phyloP scores from a whole-genome alignment of 768 basidiomycete species.

The Boletus eberwhitei region DNA sequence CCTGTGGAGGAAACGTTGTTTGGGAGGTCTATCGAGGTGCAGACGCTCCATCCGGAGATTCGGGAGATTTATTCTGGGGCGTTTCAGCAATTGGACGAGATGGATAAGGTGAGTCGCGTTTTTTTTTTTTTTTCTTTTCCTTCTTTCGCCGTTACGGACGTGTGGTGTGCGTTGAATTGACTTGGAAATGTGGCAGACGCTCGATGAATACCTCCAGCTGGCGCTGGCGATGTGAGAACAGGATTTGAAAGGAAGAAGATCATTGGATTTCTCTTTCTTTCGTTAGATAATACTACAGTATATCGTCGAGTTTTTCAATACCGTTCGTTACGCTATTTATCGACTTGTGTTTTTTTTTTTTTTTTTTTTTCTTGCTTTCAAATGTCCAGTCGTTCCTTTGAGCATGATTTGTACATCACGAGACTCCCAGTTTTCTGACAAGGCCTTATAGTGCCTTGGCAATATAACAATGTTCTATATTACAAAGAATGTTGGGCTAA shows the following conservation, averaged over 20 bases:
- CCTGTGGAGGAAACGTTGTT: conserved; percentile 75
- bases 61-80: conserved; percentile 67
- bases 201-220: conserved; percentile 31
- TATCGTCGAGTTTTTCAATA: not conserved
- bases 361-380: not conserved
- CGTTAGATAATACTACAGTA: too few relatives aligned
- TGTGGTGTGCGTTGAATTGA: not conserved
- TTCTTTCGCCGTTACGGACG: too few relatives aligned
- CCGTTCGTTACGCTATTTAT: conserved; percentile 15
- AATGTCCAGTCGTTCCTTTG: not conserved
- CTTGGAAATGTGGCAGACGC: conserved; percentile 11
- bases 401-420: too few relatives aligned
- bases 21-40: conserved; percentile 58
- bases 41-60: conserved; percentile 65
- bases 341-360: not conserved
- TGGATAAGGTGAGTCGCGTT: conserved; percentile 61
- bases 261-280: not conserved
- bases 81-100: conserved; percentile 73
- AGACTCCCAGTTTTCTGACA: too few relatives aligned
- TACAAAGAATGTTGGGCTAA: too few relatives aligned
- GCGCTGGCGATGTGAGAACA: conserved; percentile 17
- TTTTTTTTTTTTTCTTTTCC: not conserved
- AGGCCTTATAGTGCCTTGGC: too few relatives aligned
- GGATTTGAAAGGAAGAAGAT: not conserved
- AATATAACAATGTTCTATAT: too few relatives aligned